Percentiles rank a stretch among this genome's conserved stretches.
Evolutionary conservation across 257 asterid genomes (phyloP).

Genomic region (Phtheirospermum japonicum): DNA sequence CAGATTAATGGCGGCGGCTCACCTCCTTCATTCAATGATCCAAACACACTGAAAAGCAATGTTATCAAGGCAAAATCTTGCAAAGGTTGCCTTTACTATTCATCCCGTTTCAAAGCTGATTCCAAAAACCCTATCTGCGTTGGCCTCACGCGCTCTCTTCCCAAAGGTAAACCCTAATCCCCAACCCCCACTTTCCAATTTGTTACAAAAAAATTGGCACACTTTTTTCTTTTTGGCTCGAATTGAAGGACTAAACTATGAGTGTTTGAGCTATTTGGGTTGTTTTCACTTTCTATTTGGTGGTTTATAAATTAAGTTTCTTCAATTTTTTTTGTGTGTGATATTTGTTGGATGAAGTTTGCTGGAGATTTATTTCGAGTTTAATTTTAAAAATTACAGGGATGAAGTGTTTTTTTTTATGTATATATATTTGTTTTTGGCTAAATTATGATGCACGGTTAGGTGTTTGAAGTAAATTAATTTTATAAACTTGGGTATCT

Average conservation of each 20-base stretch:
- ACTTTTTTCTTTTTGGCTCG: not conserved
- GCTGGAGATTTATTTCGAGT: not conserved
- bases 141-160: conserved; percentile 68
- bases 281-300: not conserved
- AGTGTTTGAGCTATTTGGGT: not conserved
- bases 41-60: conserved; percentile 17
- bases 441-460: not conserved
- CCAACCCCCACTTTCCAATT: conserved; percentile 2
- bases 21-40: conserved; percentile 20
- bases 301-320: too few species aligned
- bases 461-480: not conserved
- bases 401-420: not conserved
- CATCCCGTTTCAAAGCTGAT: conserved; percentile 48
- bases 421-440: too few species aligned
- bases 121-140: conserved; percentile 63
- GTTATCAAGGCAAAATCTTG: conserved; percentile 54
- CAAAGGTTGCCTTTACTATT: conserved; percentile 65
- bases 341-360: not conserved
- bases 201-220: too few species aligned
- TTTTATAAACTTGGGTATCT: too few species aligned
- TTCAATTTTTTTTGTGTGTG: not conserved
- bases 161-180: conserved; percentile 46
- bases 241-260: not conserved
- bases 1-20: conserved; percentile 11
- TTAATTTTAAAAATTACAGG: not conserved